Evolutionary conservation across 805 yeast genomes (phyloP), one percentile per base, ranked within the genome.

Genomic region (Pichia insulana): DNA sequence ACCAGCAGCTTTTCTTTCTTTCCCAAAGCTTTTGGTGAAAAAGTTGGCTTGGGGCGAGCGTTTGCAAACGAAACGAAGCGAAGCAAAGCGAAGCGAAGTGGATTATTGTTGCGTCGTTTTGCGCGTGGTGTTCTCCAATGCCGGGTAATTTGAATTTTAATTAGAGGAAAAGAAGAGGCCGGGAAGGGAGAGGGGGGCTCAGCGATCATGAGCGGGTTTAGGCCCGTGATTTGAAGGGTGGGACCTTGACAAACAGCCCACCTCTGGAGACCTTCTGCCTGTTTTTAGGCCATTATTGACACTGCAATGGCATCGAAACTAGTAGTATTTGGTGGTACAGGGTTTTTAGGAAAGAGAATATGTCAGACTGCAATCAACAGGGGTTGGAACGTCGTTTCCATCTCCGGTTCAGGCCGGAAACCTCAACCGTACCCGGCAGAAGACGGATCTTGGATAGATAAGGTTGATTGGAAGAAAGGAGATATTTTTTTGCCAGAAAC

Each of bases 241-340:
- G n/a, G n/a, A n/a, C n/a, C n/a, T n/a, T n/a, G n/a, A n/a, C n/a
- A n/a, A n/a, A n/a, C n/a, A n/a, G n/a, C n/a, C n/a, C n/a, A n/a
- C n/a, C n/a, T n/a, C n/a, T n/a, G n/a, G n/a, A n/a, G n/a, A n/a
- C n/a, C n/a, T n/a, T n/a, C n/a, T n/a, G n/a, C n/a, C n/a, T n/a
- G n/a, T n/a, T n/a, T n/a, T n/a, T n/a, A n/a, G n/a, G n/a, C n/a
- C n/a, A n/a, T n/a, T n/a, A n/a, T n/a, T 22, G 25, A 8, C 25
- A 22, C 25, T 8, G 25, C 25, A 22, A 22, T 30, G 26, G 34
- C 27, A n/a, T 30, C 35, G 15, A 48, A 46, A 22, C 36, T 63
- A 3, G 76, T 85, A 3, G 85, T 88, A 0, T 76, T 88, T 54
- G 97, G 97, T 15, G 96, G 97, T 1, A 78, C 76, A 50, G 97